A percentile compares a stretch with the other conserved stretches of the same genome.
phyloP scores from a whole-genome alignment of 2,329 filamentous ascomycete genomes.

The Cladophialophora exuberans region DNA sequence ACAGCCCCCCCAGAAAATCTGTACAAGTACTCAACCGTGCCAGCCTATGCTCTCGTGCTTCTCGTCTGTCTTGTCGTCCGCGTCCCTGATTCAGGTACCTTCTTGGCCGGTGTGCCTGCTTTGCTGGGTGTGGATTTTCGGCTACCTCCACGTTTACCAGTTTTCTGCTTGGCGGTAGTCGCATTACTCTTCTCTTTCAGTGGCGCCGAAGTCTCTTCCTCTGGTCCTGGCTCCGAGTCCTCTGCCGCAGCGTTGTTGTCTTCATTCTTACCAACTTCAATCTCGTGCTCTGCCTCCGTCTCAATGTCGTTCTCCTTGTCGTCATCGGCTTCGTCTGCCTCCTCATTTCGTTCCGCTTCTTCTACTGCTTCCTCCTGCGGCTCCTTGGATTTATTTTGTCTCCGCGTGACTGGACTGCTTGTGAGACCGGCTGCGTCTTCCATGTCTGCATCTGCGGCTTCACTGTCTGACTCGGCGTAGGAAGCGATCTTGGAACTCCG shows the following conservation, averaged over 20 bases:
- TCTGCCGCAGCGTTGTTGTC: slow-evolving; percentile 15
- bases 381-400: slow-evolving; percentile 34
- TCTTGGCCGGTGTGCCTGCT: not conserved
- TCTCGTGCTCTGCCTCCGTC: not conserved
- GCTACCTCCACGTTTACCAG: not conserved
- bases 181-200: slow-evolving; percentile 13
- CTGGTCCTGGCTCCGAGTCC: slow-evolving; percentile 2
- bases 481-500: slow-evolving; percentile 40
- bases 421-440: slow-evolving; percentile 34
- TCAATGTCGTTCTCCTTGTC: slow-evolving; percentile 22
- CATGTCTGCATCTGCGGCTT: slow-evolving; percentile 51
- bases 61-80: slow-evolving; percentile 21
- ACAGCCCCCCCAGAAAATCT: no score
- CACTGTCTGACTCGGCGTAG: slow-evolving; percentile 49
- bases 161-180: slow-evolving; percentile 1
- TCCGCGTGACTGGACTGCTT: slow-evolving; percentile 24
- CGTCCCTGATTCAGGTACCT: slow-evolving; percentile 6
- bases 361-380: not conserved
- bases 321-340: slow-evolving; percentile 33
- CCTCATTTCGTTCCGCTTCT: not conserved
- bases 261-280: slow-evolving; percentile 16
- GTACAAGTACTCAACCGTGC: no score
- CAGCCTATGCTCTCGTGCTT: slow-evolving; percentile 13
- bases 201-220: slow-evolving; percentile 9
- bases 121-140: slow-evolving; percentile 2